These are phyloP conservation scores for Fusarium succisae DNA, from an alignment of 2,329 filamentous ascomycete genomes.

Conservation along the genomic window DNA sequence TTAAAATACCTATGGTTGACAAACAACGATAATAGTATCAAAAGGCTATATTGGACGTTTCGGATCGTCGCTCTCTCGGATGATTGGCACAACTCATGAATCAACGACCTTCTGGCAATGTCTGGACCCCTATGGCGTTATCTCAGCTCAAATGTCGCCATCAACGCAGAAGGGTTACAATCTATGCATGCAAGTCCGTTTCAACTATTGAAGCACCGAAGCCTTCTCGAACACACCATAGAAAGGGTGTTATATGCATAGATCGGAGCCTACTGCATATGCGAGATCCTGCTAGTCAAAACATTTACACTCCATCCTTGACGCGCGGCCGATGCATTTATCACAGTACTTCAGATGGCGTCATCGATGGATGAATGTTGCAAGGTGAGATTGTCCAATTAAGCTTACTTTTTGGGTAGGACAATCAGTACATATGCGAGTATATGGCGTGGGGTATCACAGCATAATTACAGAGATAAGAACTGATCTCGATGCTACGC, in stretches of 20 bases:
- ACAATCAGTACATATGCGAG: too few relatives aligned
- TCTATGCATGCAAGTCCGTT: background rate
- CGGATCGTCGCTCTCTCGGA: background rate
- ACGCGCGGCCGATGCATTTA: background rate
- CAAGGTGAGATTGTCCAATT: background rate
- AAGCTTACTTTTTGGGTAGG: background rate
- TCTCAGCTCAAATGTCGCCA: background rate
- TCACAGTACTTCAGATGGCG: background rate
- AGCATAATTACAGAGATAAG: background rate
- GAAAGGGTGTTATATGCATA: background rate
- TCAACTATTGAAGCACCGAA: background rate
- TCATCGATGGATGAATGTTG: background rate
- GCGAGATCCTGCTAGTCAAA: slow-evolving; percentile 6
- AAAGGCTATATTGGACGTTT: fast-evolving
- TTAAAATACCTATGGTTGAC: fast-evolving
- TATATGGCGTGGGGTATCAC: slow-evolving; percentile 1
- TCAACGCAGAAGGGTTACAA: background rate
- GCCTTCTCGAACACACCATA: background rate
- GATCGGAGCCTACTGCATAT: slow-evolving; percentile 4
- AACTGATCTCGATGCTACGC: too few relatives aligned
- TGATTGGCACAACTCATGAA: fast-evolving
- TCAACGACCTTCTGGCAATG: fast-evolving
- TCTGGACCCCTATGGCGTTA: background rate
- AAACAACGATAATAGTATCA: fast-evolving
- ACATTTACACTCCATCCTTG: background rate